Evolutionary conservation across 805 yeast genomes (phyloP).

Genomic region (Ogataea dorogensis): DNA sequence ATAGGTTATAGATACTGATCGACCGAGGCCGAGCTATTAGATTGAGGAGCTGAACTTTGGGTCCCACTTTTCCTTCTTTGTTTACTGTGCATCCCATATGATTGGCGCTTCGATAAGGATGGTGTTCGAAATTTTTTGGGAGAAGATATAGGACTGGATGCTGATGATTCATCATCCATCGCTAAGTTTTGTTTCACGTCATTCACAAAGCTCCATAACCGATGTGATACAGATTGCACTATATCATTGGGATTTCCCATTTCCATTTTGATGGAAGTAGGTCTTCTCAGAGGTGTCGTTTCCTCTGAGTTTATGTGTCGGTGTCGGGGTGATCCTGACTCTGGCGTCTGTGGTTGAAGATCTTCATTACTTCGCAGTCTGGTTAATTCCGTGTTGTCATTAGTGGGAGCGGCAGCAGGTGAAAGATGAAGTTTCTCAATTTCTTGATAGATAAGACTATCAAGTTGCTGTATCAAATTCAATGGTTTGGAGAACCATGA

Average conservation of each 20-base stretch:
- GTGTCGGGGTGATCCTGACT: not conserved
- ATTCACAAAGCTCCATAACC: slow-evolving; percentile 51
- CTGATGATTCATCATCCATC: slow-evolving; percentile 16
- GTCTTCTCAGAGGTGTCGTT: not conserved
- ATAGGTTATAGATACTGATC: too few species aligned
- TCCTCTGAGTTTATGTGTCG: not conserved
- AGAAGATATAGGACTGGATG: slow-evolving; percentile 10
- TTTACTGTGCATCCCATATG: slow-evolving; percentile 27
- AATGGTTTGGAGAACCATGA: slow-evolving; percentile 51
- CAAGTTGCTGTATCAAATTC: slow-evolving; percentile 63
- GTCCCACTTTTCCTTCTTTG: slow-evolving; percentile 16
- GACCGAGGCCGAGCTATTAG: too few species aligned
- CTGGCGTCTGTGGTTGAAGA: not conserved
- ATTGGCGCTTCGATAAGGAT: slow-evolving; percentile 30
- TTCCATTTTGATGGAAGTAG: not conserved
- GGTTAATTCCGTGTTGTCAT: too few species aligned
- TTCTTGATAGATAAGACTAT: slow-evolving; percentile 62
- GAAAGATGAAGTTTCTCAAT: slow-evolving; percentile 53
- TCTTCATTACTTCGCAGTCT: too few species aligned
- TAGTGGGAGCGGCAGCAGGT: too few species aligned
- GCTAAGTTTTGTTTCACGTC: slow-evolving; percentile 41
- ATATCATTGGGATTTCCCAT: slow-evolving; percentile 27
- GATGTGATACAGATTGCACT: slow-evolving; percentile 39
- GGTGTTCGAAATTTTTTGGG: slow-evolving; percentile 28
- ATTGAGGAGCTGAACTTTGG: not conserved